These are phyloP conservation scores for Lichtheimia hyalospora DNA, from an alignment of 371 early-diverging fungal genomes.

Conservation along the genomic window DNA sequence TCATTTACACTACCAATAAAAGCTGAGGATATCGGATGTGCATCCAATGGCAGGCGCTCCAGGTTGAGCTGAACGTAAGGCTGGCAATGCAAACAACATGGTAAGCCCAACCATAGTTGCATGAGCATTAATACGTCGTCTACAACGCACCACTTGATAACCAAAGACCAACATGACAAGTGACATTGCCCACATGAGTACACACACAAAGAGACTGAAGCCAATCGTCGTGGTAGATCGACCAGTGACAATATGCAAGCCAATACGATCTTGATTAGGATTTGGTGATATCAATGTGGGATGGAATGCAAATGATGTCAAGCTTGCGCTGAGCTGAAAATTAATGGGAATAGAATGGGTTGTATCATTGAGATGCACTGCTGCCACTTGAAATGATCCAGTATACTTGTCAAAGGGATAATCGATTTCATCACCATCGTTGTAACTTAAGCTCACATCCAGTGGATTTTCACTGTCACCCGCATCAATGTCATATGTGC, in stretches of 20 bases:
- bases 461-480: slow-evolving; percentile 31
- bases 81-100: slow-evolving; percentile 42
- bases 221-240: slow-evolving; percentile 37
- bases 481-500: slow-evolving; percentile 16
- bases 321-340: slow-evolving; percentile 30
- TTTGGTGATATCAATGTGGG: slow-evolving; percentile 11
- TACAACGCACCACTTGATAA: slow-evolving; percentile 29
- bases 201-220: slow-evolving; percentile 36
- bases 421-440: slow-evolving; percentile 31
- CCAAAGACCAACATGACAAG: slow-evolving; percentile 31
- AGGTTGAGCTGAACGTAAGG: slow-evolving; percentile 38
- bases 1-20: slow-evolving; percentile 28
- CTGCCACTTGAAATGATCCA: slow-evolving; percentile 27
- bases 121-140: slow-evolving; percentile 32
- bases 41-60: slow-evolving; percentile 43
- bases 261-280: slow-evolving; percentile 19
- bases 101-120: slow-evolving; percentile 38
- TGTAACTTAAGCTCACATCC: slow-evolving; percentile 25
- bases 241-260: slow-evolving; percentile 28
- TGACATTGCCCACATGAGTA: slow-evolving; percentile 42
- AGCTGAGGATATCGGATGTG: slow-evolving; percentile 36
- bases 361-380: slow-evolving; percentile 19
- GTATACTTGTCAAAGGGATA: slow-evolving; percentile 37
- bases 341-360: slow-evolving; percentile 26
- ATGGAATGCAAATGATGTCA: slow-evolving; percentile 30